Base-by-base conservation (phyloP, 2,329 filamentous ascomycete species). In the Endoconidiophora polonica region DNA sequence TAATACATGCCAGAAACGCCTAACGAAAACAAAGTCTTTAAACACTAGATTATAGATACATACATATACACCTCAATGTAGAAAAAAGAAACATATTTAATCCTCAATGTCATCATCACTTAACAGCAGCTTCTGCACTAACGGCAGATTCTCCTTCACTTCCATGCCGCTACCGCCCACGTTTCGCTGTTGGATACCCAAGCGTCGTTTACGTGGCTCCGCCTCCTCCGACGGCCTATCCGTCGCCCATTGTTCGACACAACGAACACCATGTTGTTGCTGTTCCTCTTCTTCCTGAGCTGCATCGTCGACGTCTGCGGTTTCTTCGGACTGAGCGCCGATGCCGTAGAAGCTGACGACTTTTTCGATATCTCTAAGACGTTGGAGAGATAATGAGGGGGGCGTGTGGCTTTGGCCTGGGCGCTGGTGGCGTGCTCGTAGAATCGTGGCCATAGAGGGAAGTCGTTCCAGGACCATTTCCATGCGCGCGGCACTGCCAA, bases 21-120 rank as follows among this genome's bases (percentile, higher is more conserved):
- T 12, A 33, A 33, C 12, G 6, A 33, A 22, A 22, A 4, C 41
- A 43, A 23, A 23, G 24, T 22, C 18, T 45, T 12, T 45, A 45
- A 33, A 45, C 26, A n/a, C 26, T 20, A 44, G 29, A 33, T 33
- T 9, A 33, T 33, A 33, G 29, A 33, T 33, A 33, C 29, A 33
- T 33, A 33, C 9, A 33, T 4, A 33, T 45, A 29, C 16, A 18
- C 16, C 16, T 10, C 43, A 29, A 29, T 45, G 12, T 18, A 16
- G 14, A 39, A 37, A 44, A 44, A 22, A 44, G 22, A 44, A 44
- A 44, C 6, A 4, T n/a, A 2, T 45, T 48, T 51, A 67, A 58
- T 88, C 84, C 62, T 87, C 83, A 60, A 91, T 90, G 67, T 91
- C 85, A 64, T 91, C 85, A 59, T 91, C 85, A 57, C 80, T 86